These are phyloP conservation scores for Salix dunnii DNA, from an alignment of 345 rosid genomes.

Conservation along the genomic window DNA sequence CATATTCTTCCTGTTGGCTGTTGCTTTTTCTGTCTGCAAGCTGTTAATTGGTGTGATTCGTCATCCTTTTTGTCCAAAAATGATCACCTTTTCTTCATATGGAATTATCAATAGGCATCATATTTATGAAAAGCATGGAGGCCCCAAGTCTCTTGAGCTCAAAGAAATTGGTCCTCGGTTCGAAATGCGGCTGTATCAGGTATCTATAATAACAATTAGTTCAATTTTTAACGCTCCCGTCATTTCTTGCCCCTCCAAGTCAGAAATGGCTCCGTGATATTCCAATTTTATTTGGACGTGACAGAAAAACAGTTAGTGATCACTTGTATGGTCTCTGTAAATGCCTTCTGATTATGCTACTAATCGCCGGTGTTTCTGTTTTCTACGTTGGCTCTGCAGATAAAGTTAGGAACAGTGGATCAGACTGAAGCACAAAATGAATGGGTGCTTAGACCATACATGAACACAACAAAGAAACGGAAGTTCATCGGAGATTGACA, in stretches of 20 bases:
- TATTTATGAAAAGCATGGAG: constrained; percentile 64
- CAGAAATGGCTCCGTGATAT: neutral
- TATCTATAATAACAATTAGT: constrained; percentile 17
- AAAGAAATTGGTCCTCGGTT: constrained; percentile 89
- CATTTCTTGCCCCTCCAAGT: neutral
- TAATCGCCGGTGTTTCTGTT: neutral
- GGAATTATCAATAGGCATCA: constrained; percentile 54
- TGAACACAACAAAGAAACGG: constrained; percentile 74
- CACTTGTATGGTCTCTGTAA: neutral
- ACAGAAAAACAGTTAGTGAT: neutral
- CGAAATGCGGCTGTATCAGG: constrained; percentile 85
- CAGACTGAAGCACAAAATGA: constrained; percentile 80
- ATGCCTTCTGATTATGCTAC: neutral
- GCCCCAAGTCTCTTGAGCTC: constrained; percentile 77
- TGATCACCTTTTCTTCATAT: neutral
- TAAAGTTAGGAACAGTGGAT: constrained; percentile 78
- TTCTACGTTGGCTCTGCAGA: constrained; percentile 35
- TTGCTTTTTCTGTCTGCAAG: neutral
- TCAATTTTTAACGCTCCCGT: neutral
- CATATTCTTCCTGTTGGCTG: neutral
- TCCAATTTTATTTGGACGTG: no score
- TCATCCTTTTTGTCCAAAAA: neutral
- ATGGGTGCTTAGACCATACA: constrained; percentile 79
- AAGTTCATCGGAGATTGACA: constrained; percentile 62
- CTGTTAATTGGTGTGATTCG: neutral